These are phyloP conservation scores for Phytopythium cucurbitacearum DNA, from an alignment of 352 stramenopile genomes.

Conservation along the genomic window DNA sequence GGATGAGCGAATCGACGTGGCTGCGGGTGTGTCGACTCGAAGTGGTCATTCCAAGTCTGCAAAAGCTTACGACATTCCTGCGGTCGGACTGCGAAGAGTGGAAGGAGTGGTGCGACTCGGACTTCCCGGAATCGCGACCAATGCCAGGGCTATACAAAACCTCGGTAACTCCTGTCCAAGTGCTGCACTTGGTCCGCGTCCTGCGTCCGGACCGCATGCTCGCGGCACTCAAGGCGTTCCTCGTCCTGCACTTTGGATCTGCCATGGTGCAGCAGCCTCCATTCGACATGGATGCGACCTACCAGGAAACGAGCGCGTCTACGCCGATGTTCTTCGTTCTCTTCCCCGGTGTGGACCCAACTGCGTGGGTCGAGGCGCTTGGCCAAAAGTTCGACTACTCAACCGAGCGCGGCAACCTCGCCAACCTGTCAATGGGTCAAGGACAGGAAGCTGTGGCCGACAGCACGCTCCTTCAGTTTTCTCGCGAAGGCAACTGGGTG, in stretches of 20 bases:
- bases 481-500: conserved; percentile 80
- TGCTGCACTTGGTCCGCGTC: conserved; percentile 78
- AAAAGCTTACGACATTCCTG: conserved; percentile 93
- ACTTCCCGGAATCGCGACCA: conserved; percentile 85
- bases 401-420: conserved; percentile 67
- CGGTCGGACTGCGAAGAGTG: conserved; percentile 95
- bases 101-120: conserved; percentile 91
- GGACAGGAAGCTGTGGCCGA: conserved; percentile 80
- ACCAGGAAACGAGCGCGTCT: conserved; percentile 86
- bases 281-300: conserved; percentile 84
- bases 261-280: conserved; percentile 81
- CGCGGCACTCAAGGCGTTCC: conserved; percentile 60
- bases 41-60: conserved; percentile 75
- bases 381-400: conserved; percentile 81
- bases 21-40: conserved; percentile 90
- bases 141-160: conserved; percentile 87
- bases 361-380: conserved; percentile 78
- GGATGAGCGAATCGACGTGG: conserved; percentile 88
- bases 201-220: conserved; percentile 84
- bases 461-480: conserved; percentile 59
- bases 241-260: conserved; percentile 45
- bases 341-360: conserved; percentile 90
- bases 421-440: conserved; percentile 89
- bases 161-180: conserved; percentile 32
- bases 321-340: conserved; percentile 92